Conservation (phyloP, 179 eudicot genomes). For the Dionaea muscipula region DNA sequence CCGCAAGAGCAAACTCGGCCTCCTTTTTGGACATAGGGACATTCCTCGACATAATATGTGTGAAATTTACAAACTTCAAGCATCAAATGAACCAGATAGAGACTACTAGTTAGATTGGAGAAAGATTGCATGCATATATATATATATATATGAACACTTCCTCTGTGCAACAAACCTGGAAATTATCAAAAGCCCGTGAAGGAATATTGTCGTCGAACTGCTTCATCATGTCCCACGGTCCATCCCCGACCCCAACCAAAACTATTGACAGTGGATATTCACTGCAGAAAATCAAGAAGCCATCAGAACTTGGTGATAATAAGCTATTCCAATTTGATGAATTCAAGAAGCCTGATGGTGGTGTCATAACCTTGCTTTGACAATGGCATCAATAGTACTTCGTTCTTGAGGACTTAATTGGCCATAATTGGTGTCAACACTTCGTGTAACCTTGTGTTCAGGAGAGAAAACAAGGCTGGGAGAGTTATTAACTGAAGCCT, state of each 20-base stretch:
- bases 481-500: not conserved
- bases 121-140: too few species aligned
- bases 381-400: constrained; percentile 77
- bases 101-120: constrained; percentile 12
- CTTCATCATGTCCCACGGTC: constrained; percentile 99
- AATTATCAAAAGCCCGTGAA: constrained; percentile 88
- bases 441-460: constrained; percentile 64
- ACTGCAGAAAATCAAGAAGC: constrained; percentile 16
- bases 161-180: constrained; percentile 65
- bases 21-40: constrained; percentile 47
- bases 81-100: not conserved
- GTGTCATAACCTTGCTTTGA: constrained; percentile 59
- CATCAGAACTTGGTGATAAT: not conserved
- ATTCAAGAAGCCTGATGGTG: not conserved
- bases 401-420: constrained; percentile 70
- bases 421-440: constrained; percentile 65
- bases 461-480: not conserved
- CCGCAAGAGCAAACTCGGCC: constrained; percentile 82
- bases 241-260: constrained; percentile 93
- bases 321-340: not conserved
- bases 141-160: not conserved
- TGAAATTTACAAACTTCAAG: constrained; percentile 77
- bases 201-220: constrained; percentile 95
- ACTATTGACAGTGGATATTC: constrained; percentile 78
- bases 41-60: constrained; percentile 70